These are phyloP conservation scores for Crassisporium funariophilum DNA, from an alignment of 768 basidiomycete species.

Conservation along the genomic window DNA sequence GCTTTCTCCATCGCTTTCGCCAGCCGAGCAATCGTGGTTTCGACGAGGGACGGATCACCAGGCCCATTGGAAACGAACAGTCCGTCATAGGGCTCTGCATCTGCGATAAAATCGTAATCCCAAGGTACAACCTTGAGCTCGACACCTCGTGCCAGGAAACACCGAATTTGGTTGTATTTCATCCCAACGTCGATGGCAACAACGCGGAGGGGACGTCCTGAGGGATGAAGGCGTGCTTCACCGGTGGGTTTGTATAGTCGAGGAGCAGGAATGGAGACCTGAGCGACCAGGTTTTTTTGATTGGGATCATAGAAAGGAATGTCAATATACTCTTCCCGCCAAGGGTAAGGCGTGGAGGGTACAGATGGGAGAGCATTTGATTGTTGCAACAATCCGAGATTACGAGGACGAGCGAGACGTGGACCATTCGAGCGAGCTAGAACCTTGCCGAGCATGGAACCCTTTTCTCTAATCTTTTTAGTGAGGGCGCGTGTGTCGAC, in stretches of 20 bases:
- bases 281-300: slow-evolving; percentile 84
- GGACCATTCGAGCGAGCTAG: slow-evolving; percentile 62
- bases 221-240: slow-evolving; percentile 66
- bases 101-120: slow-evolving; percentile 88
- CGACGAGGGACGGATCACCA: slow-evolving; percentile 89
- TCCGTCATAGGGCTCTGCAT: slow-evolving; percentile 86
- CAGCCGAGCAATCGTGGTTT: slow-evolving; percentile 69
- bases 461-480: slow-evolving; percentile 94
- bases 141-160: slow-evolving; percentile 89
- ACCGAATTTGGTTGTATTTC: slow-evolving; percentile 99
- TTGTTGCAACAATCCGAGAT: slow-evolving; percentile 17
- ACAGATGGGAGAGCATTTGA: slow-evolving; percentile 45
- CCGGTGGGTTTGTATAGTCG: slow-evolving; percentile 66
- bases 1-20: slow-evolving; percentile 66
- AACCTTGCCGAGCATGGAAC: slow-evolving; percentile 87
- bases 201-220: slow-evolving; percentile 79
- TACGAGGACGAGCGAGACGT: slow-evolving; percentile 39
- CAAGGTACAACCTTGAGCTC: slow-evolving; percentile 98
- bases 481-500: slow-evolving; percentile 96
- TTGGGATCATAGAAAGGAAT: slow-evolving; percentile 90
- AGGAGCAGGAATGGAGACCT: slow-evolving; percentile 75
- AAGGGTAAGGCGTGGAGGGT: slow-evolving; percentile 55
- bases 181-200: slow-evolving; percentile 97
- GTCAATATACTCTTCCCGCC: slow-evolving; percentile 85
- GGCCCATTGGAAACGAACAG: slow-evolving; percentile 98